Percentiles rank a stretch among this genome's conserved stretches.
These are phyloP conservation scores for Saccharomycopsis synnaedendra DNA, from an alignment of 805 yeast genomes.

Conservation along the genomic window DNA sequence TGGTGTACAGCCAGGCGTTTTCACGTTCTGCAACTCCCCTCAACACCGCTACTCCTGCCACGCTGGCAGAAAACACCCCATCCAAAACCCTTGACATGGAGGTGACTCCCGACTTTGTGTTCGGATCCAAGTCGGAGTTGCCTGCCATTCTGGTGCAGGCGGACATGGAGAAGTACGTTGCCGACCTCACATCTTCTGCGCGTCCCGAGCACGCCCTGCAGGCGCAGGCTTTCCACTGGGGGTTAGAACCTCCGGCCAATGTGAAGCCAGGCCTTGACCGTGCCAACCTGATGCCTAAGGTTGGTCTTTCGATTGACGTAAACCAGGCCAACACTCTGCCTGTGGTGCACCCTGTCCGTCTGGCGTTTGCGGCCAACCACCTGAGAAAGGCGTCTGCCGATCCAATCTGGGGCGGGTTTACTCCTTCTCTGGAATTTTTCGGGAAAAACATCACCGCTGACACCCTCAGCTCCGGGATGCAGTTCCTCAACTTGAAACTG, in stretches of 20 bases:
- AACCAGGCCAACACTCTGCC: conserved; percentile 9
- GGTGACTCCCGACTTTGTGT: conserved; percentile 1
- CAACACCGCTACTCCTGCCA: conserved; percentile 4
- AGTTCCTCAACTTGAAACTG: conserved; percentile 9
- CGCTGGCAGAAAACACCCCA: conserved; percentile 15
- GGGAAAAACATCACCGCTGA: conserved; percentile 9
- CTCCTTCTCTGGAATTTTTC: conserved; percentile 14
- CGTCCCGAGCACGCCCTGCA: not conserved
- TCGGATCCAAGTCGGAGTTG: conserved; percentile 2
- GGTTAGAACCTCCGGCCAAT: not conserved
- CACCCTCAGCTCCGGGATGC: conserved; percentile 5
- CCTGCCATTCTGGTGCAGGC: conserved; percentile 3
- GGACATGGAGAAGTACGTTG: conserved; percentile 13
- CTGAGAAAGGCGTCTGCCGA: conserved; percentile 8
- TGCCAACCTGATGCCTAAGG: conserved; percentile 3
- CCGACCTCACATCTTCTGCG: conserved; percentile 2
- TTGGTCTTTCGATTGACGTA: conserved; percentile 9
- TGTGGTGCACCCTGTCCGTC: conserved; percentile 5
- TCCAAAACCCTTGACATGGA: conserved; percentile 7
- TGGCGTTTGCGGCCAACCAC: conserved; percentile 7
- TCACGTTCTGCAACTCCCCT: conserved; percentile 13
- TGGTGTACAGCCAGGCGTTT: conserved; percentile 11
- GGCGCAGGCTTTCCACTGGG: not conserved
- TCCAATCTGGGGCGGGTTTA: conserved; percentile 13
- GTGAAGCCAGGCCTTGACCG: not conserved